Conservation (phyloP, 305 asterid species). For the Fraxinus albicans region DNA sequence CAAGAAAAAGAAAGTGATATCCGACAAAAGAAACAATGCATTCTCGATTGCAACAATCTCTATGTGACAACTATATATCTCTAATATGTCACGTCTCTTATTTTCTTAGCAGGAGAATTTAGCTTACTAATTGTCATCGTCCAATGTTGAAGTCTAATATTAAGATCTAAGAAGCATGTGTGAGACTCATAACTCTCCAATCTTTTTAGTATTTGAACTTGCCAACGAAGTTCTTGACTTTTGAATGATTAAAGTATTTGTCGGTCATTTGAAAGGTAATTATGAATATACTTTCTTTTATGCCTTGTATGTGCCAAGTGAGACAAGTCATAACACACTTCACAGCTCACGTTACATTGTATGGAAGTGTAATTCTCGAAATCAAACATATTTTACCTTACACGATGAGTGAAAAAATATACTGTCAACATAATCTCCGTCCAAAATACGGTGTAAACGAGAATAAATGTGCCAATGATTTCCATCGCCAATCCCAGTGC, state of each 20-base stretch:
- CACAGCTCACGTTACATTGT: background rate
- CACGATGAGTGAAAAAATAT: background rate
- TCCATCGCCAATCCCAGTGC: constrained; percentile 66
- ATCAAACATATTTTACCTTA: background rate
- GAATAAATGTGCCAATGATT: constrained; percentile 66
- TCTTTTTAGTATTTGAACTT: background rate
- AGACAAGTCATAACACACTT: background rate
- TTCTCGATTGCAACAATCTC: background rate
- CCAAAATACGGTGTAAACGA: constrained; percentile 56
- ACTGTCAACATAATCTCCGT: background rate
- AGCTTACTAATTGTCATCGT: background rate
- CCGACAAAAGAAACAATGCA: background rate
- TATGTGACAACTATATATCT: background rate
- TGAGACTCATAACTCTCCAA: background rate
- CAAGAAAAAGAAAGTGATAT: background rate
- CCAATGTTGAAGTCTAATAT: no score
- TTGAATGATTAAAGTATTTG: background rate
- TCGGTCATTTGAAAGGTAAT: background rate
- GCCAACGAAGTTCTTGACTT: background rate
- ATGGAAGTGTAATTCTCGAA: background rate
- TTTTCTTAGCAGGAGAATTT: background rate
- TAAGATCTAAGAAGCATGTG: background rate
- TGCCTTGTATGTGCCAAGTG: background rate
- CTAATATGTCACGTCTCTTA: background rate
- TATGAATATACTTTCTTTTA: background rate